Evolutionary conservation across 2,329 filamentous ascomycete species (phyloP).

Genomic region (Stagonosporopsis rhizophila): DNA sequence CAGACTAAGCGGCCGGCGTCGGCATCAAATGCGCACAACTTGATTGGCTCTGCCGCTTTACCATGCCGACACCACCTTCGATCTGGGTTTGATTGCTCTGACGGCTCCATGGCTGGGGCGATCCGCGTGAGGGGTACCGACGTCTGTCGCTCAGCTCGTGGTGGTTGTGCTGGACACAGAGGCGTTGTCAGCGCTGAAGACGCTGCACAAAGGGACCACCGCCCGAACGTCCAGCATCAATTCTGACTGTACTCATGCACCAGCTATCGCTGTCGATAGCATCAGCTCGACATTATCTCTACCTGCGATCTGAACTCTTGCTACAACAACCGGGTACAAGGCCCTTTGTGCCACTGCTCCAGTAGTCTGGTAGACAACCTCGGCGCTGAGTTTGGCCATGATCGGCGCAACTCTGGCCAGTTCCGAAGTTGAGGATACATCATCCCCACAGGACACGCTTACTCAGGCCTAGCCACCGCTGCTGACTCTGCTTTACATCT

Average conservation of each 20-base stretch:
- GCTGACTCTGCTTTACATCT: constrained; percentile 12
- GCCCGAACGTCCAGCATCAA: constrained; percentile 1
- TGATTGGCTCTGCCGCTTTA: constrained; percentile 33
- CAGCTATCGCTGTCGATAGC: background rate
- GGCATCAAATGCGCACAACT: constrained; percentile 31
- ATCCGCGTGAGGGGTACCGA: constrained; percentile 21
- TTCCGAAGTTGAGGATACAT: constrained; percentile 12
- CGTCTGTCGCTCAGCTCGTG: background rate
- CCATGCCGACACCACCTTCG: constrained; percentile 25
- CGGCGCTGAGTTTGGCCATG: constrained; percentile 5
- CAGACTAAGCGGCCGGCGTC: constrained; percentile 30
- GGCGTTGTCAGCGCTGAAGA: constrained; percentile 5
- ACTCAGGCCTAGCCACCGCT: constrained; percentile 13
- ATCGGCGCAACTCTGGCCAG: constrained; percentile 11
- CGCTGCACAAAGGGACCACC: constrained; percentile 1
- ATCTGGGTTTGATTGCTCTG: constrained; percentile 27
- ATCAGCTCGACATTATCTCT: background rate
- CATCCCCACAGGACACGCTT: constrained; percentile 15
- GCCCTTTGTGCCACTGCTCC: constrained; percentile 5
- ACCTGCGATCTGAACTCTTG: background rate
- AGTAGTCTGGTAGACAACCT: background rate
- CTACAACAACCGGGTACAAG: background rate
- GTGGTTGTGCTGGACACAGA: constrained; percentile 6
- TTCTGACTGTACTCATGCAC: constrained; percentile 1
- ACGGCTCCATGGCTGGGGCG: constrained; percentile 20